These are phyloP conservation scores for Ogataea neopini DNA, from an alignment of 805 yeast species.

Conservation along the genomic window DNA sequence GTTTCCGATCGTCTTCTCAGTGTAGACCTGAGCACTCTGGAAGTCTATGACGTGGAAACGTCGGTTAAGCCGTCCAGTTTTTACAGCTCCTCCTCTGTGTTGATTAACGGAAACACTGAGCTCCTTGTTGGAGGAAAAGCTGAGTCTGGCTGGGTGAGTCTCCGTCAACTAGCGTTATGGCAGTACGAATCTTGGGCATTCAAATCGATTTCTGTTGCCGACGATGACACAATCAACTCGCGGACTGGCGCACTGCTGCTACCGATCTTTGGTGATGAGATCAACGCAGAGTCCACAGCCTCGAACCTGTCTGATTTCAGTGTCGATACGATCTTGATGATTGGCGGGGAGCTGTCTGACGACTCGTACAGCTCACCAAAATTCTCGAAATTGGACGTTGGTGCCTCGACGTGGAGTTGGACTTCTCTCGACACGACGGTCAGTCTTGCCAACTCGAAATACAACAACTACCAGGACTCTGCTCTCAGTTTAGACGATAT, in stretches of 20 bases:
- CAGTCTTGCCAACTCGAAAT: conserved; percentile 25
- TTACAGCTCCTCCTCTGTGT: conserved; percentile 48
- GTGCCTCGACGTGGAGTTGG: conserved; percentile 48
- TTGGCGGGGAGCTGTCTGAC: conserved; percentile 59
- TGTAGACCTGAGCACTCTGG: conserved; percentile 38
- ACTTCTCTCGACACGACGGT: conserved; percentile 31
- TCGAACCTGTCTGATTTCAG: conserved; percentile 35
- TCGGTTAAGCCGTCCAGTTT: conserved; percentile 57
- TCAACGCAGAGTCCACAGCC: conserved; percentile 23
- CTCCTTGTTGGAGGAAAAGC: conserved; percentile 69
- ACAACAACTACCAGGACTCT: conserved; percentile 20
- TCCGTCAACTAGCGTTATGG: conserved; percentile 76
- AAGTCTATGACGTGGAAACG: conserved; percentile 43
- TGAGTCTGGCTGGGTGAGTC: conserved; percentile 63
- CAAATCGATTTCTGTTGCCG: conserved; percentile 36
- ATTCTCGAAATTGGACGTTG: conserved; percentile 41
- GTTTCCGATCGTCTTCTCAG: conserved; percentile 47
- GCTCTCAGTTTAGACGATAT: conserved; percentile 32
- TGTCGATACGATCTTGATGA: conserved; percentile 46
- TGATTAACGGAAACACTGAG: conserved; percentile 47
- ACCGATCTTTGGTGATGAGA: conserved; percentile 47
- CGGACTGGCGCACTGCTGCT: conserved; percentile 53
- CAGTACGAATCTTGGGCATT: conserved; percentile 71
- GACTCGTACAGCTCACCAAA: conserved; percentile 42
- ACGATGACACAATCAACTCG: conserved; percentile 46